Evolutionary conservation across 73 alveolate genomes (phyloP), one percentile per base, ranked within the genome.

Genomic region (Paramecium primaurelia): DNA sequence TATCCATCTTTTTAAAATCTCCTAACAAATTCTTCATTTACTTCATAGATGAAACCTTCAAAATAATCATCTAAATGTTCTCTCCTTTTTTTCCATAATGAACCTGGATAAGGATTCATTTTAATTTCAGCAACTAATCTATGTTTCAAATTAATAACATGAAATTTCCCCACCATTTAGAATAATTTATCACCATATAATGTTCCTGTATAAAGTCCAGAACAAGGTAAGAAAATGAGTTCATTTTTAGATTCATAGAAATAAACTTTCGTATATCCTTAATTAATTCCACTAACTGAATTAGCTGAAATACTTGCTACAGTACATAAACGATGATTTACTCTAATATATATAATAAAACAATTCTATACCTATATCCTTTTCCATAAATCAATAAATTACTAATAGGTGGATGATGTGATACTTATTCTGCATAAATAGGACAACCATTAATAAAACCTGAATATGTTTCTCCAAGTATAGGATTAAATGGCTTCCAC

Each of bases 401-500:
- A 20, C 92, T 37, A 12, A 91, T 91, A 4, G 95, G 95, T 1
- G 95, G 95, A 83, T 91, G 95, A 86, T 91, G 95, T 14, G 86
- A 80, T 1, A 71, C 86, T 83, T 91, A 89, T 34, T 91, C 95
- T 20, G 93, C 92, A 86, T 71, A 91, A 0, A 58, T 22, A 25
- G 86, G 95, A 32, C 93, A 44, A 12, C 89, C 87, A 18, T 97
- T 97, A 6, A 93, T 42, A 45, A 44, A 88, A 12, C 97, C 97
- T 68, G 95, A 86, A 85, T 58, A 96, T 30, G 99, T 96, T 92
- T 96, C 99, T 4, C 99, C 99, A 7, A 96, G 59, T 64, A 96
- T 95, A 18, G 99, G 99, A 87, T 95, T 96, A 93, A 96, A 96
- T 9, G 99, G 98, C 85, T 96, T 96, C 49, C 88, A 51, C 95